Base-by-base conservation (phyloP, 2,329 filamentous ascomycete genomes). In the Lasiodiplodia sp. region DNA sequence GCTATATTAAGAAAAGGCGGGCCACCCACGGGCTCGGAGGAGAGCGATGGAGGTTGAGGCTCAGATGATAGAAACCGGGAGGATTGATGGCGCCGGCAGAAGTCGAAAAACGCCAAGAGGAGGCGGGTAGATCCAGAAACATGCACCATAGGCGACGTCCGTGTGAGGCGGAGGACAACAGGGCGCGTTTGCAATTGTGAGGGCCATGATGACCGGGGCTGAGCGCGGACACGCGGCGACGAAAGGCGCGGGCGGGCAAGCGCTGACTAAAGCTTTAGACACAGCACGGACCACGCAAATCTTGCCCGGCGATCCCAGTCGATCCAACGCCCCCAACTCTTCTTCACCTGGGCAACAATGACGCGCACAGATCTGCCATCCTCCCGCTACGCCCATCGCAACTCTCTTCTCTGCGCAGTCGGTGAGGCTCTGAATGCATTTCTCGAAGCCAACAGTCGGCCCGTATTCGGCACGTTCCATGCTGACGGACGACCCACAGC, bases 1-100 rank as follows among this genome's bases (percentile, higher is more conserved):
- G 44, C 60, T 49, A 64, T 38, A 64, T 64, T 52, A 64, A 64
- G 60, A 64, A 63, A 63, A n/a, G 28, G 4, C 8, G 60, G 18
- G 14, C 44, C 28, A 7, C 34, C 14, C 3, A 57, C 44, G 31
- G 25, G 18, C 10, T 34, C 47, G 25, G 31, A 38, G 38, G 23
- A 21, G n/a, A 14, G 38, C 37, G 37, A 23, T 23, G 6, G 57
- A 31, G 16, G 57, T 40, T 44, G 57, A 60, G 57, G 57, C 21
- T 60, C 57, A 14, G 44, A 23, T 51, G 60, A n/a, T 21, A 4
- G 14, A 16, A 25, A 18, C 12, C 18, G 40, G 58, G 28, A 28
- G 14, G 58, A 21, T 49, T 62, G 10, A 57, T 38, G 55, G 31
- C 55, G 55, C 55, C 52, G 52, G 28, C 5, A 37, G 14, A 31